Evolutionary conservation across 2,329 filamentous ascomycete genomes (phyloP), one percentile per base, ranked within the genome.

Genomic region (Cladosporium cucumerinum): DNA sequence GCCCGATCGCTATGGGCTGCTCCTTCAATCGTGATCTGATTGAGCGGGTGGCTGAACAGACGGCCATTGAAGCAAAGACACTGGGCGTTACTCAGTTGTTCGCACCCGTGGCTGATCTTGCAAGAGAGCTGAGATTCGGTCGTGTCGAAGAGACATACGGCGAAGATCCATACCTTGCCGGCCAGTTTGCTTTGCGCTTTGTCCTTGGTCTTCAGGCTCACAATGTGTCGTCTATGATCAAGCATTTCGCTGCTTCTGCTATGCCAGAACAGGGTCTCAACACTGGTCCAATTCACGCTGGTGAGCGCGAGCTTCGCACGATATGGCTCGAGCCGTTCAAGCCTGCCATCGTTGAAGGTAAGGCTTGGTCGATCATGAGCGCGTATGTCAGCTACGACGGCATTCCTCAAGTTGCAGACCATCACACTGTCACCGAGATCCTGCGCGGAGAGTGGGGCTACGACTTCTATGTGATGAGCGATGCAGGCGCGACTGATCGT

Each of bases 381-480:
- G 86, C 89, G 0, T 92, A 92, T 71, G 85, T 88, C 71, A 87
- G 86, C 59, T 92, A 90, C 69, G 89, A 92, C 68, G 89, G 89
- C 1, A 80, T 92, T 23, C 88, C 89, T 0, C 82, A 85, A 0
- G 84, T 91, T 36, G 82, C 88, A 0, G 85, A 91, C 72, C 80
- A 85, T 63, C 85, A 89, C 66, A 81, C 86, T 3, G 81, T 91
- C 57, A 90, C 87, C 0, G 84, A 89, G n/a, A 90, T 92, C 51
- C 79, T 93, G 11, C 82, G 90, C 63, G 82, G 84, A 1, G 87
- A 91, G 72, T 92, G 89, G 89, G 86, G 87, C 16, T 87, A 88
- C 61, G 78, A 80, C 52, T 76, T 80, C 18, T 69, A 78, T 8
- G 77, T 82, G 30, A 87, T 91, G 85, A 86, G 86, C 28, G 89